Evolutionary conservation across 1,284 basidiomycete species (phyloP), one percentile per base, ranked within the genome.

Genomic region (Tilletia caries): DNA sequence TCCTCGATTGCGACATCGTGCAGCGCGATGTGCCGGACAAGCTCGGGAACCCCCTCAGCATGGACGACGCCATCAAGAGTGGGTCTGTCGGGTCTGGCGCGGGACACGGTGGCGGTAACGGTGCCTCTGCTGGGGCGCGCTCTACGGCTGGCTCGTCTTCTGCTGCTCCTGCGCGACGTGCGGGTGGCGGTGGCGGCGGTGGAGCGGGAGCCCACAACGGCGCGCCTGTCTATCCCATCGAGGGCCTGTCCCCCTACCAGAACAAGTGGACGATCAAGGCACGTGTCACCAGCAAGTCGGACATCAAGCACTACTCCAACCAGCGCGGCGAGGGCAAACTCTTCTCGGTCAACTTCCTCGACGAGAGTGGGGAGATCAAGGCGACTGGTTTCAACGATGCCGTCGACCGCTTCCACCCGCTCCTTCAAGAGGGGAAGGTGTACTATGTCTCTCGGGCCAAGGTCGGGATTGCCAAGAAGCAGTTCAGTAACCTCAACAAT

Each of bases 221-320:
- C 18, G 58, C 58, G 4, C 79, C 86, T 75, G 87, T 89, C 70
- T 92, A 89, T 84, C 95, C 95, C 2, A 98, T 98, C 77, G 95
- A 97, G 81, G 92, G 91, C 4, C 88, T 98, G 65, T 95, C 91
- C 78, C 96, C 95, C 6, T 98, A 98, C 83, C 93, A 96, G 84
- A 98, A 96, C 86, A 95, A 94, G 85, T 87, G 81, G 95, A 95
- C 92, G 2, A 97, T 98, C 87, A 95, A 94, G 83, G 96, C 93
- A 29, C 90, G 93, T 65, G 93, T 97, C 62, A 92, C 90, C 1
- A 89, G 91, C 77, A 97, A 95, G 85, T 89, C 89, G 0, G 95
- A 98, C 0, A 89, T 98, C 80, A 91, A 89, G 79, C 89, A 89
- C 58, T 99, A 91, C 89, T 91, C 92, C 3, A 98, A 96, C 83